phyloP scores from a whole-genome alignment of 306 rosid genomes.

The Dryas drummondii region DNA sequence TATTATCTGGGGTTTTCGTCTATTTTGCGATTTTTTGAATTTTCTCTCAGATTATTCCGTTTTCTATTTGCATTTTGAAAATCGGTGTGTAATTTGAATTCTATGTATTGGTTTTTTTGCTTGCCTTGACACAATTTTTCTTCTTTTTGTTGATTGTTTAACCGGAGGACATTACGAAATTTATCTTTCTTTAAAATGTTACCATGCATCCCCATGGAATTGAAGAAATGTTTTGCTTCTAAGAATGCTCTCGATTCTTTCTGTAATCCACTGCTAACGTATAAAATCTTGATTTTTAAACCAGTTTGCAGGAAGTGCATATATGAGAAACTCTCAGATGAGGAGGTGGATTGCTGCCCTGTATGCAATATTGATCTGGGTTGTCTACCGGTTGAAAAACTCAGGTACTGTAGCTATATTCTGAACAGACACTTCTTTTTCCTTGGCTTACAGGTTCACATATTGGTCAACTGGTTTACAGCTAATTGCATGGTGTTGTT shows the following conservation, averaged over 20 bases:
- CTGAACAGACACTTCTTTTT: not conserved
- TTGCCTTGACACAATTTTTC: not conserved
- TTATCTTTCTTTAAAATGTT: not conserved
- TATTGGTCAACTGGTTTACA: not conserved
- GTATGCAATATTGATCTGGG: slow-evolving; percentile 91
- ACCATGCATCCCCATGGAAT: not conserved
- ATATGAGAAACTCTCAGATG: slow-evolving; percentile 76
- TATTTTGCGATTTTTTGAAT: slow-evolving; percentile 1
- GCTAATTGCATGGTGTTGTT: not conserved
- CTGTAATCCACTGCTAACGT: slow-evolving; percentile 26
- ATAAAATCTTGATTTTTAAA: slow-evolving; percentile 24
- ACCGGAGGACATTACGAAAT: not conserved
- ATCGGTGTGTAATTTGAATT: slow-evolving; percentile 7
- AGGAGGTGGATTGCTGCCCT: slow-evolving; percentile 81
- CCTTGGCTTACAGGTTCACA: not conserved
- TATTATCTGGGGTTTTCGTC: slow-evolving; percentile 21
- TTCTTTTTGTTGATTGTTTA: not conserved
- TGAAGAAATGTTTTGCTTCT: not conserved
- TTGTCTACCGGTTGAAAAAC: slow-evolving; percentile 79
- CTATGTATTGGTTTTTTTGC: not conserved
- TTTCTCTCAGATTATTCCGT: not conserved
- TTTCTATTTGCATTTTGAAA: slow-evolving; percentile 24
- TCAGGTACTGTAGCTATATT: slow-evolving; percentile 50
- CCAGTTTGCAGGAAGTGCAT: slow-evolving; percentile 98
- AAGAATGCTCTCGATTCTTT: not conserved